Evolutionary conservation across 1,139 yeast genomes (phyloP), one percentile per base, ranked within the genome.

Genomic region (Protomyces pachydermus): DNA sequence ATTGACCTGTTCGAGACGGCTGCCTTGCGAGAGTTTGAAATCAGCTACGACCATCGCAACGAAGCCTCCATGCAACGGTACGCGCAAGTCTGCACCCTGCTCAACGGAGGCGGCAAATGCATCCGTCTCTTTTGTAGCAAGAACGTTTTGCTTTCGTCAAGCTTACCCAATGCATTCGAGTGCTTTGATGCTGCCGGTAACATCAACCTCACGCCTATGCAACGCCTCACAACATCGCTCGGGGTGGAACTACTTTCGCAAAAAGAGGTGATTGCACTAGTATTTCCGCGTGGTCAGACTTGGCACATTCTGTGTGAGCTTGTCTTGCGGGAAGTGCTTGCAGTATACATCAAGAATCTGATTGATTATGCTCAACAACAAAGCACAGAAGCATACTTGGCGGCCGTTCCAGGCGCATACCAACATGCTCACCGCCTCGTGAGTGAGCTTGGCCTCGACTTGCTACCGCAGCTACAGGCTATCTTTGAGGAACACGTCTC

Each of bases 1-100:
- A 75, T 84, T 56, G 95, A 87, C 71, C 78, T 88, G 46, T 88
- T 89, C 72, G 87, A 87, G 62, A 87, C 82, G 71, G 90, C 95
- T 0, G 80, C 88, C 8, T 73, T 88, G 39, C 76, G 84, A 56
- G 96, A 90, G 69, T 79, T 91, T 69, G 95, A 87, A 65, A 80
- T 46, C 83, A 76, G 74, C 4, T 82, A 82, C 69, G 85, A 82
- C 60, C 74, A 79, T 2, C 78, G 80, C 61, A 85, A 87, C 62
- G 71, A 70, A 18, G 77, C 70, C 38, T 80, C 72, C 60, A 78
- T 77, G 45, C 72, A 74, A 60, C 78, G 70, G 61, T 75, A 69
- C 65, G 78, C 73, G 52, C 70, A 65, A 32, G 78, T 75, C 1
- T 75, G 71, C 70, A 77, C 68, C 66, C 73, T 68, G 70, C 79